These are phyloP conservation scores for Wickerhamomyces queroliae DNA, from an alignment of 805 yeast species.

Conservation along the genomic window DNA sequence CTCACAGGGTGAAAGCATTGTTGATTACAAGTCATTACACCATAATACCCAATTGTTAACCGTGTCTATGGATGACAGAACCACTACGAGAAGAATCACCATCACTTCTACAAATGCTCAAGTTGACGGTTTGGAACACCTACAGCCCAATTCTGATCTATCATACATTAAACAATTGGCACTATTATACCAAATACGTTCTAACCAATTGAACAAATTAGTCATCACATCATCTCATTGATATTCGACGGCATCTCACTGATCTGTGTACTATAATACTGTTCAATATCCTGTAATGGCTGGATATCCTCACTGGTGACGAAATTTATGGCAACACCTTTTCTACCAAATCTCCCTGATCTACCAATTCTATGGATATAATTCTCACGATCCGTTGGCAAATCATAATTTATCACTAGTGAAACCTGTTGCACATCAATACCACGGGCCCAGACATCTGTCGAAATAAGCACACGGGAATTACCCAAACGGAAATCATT, in stretches of 20 bases:
- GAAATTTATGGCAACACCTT: constrained; percentile 96
- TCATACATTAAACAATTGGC: constrained; percentile 13
- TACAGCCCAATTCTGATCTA: constrained; percentile 9
- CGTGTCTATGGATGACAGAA: constrained; percentile 16
- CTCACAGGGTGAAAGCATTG: constrained; percentile 11
- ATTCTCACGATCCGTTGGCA: constrained; percentile 90
- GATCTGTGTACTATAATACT: constrained; percentile 68
- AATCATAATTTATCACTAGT: constrained; percentile 89
- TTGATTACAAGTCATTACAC: constrained; percentile 9
- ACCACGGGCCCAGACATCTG: constrained; percentile 98
- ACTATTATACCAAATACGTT: neutral
- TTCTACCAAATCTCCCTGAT: constrained; percentile 97
- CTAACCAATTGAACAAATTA: no score
- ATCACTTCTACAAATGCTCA: constrained; percentile 18
- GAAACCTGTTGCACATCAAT: constrained; percentile 98
- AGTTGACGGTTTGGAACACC: constrained; percentile 2
- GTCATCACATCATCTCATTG: constrained; percentile 36
- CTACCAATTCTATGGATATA: constrained; percentile 97
- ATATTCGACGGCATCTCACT: constrained; percentile 77
- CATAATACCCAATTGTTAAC: constrained; percentile 14
- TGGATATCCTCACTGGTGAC: constrained; percentile 75
- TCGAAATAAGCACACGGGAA: constrained; percentile 89
- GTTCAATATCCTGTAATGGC: constrained; percentile 69
- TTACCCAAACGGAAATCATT: constrained; percentile 91
- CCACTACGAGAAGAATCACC: constrained; percentile 18